Evolutionary conservation across 2,329 filamentous ascomycete genomes (phyloP).

Genomic region (Cladorrhinum sp.): DNA sequence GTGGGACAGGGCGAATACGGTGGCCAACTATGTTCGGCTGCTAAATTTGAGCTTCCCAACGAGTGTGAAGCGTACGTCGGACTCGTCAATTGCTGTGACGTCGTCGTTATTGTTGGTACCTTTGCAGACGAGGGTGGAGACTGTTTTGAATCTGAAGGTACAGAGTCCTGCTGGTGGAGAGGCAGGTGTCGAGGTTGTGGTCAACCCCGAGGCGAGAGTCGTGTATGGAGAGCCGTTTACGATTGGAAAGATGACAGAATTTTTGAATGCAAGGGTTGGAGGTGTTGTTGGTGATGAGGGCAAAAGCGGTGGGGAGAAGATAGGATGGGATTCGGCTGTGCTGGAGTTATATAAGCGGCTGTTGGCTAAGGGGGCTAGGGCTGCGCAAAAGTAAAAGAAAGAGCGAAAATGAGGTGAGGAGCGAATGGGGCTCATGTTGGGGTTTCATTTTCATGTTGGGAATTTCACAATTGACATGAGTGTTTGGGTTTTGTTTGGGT

Average conservation of each 20-base stretch:
- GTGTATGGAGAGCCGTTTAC: slow-evolving; percentile 79
- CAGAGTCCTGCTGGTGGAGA: slow-evolving; percentile 33
- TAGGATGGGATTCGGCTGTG: slow-evolving; percentile 53
- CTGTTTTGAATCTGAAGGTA: slow-evolving; percentile 54
- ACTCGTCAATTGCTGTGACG: slow-evolving; percentile 61
- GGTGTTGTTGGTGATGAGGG: slow-evolving; percentile 31
- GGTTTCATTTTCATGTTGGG: neutral
- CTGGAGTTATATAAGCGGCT: slow-evolving; percentile 55
- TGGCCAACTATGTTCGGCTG: slow-evolving; percentile 58
- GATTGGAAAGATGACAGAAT: slow-evolving; percentile 70
- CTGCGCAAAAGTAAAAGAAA: neutral
- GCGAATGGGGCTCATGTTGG: no score
- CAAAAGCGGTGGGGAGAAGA: slow-evolving; percentile 36
- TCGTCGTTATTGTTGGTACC: slow-evolving; percentile 60
- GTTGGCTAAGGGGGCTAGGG: slow-evolving; percentile 53
- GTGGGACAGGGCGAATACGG: slow-evolving; percentile 63
- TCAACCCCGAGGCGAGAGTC: slow-evolving; percentile 56
- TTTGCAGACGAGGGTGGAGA: slow-evolving; percentile 66
- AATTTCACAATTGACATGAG: neutral
- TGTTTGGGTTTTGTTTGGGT: neutral
- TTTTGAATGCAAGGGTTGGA: slow-evolving; percentile 55
- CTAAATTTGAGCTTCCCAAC: slow-evolving; percentile 65
- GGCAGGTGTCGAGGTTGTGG: slow-evolving; percentile 45
- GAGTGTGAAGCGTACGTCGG: slow-evolving; percentile 58
- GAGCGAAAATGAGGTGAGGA: no score